Evolutionary conservation across 2,329 filamentous ascomycete genomes (phyloP), one percentile per base, ranked within the genome.

Genomic region (Didymella pinodella): DNA sequence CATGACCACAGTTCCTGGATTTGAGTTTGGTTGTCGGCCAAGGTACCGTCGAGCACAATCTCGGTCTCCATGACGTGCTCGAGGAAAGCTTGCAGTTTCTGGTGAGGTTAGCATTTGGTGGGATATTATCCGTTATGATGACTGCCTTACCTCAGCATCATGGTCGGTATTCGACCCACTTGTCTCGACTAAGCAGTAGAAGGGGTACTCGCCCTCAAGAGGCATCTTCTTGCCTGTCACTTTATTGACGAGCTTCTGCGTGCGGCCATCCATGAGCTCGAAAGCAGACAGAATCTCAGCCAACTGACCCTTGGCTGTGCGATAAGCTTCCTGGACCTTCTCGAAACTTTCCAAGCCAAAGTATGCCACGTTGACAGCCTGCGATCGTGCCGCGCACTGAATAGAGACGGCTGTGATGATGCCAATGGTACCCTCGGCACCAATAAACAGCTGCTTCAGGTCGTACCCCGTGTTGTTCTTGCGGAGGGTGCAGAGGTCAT

Each of bases 401-500:
- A 99, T 90, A 3, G 93, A 93, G 36, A 98, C 85, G 46, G 87
- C 93, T 18, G 95, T 99, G 70, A 99, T 91, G 71, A 98, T 90
- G 52, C 95, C 95, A 63, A 98, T 90, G 5, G 95, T 98, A 25
- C 95, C 95, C 78, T 99, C 95, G 31, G 89, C 91, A 45, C 95
- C 95, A 70, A 99, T 96, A 77, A 99, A 97, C 34, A 97, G 85
- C 79, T 97, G 94, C 82, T 97, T 97, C 57, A 97, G 79, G 76
- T 99, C 96, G 79, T 98, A 99, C 28, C 95, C 95, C 2, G 95
- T 99, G 81, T 99, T 99, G 84, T 99, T 98, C 84, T 99, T 99
- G 66, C 95, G 88, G 57, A 99, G 83, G 59, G 86, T 93, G 67
- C 87, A 90, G 31, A 99, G 87, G 69, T 97, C 93, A 69, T 98